A percentile compares a stretch with the other conserved stretches of the same genome.
phyloP scores from a whole-genome alignment of 345 rosid genomes.

The Turritis glabra region DNA sequence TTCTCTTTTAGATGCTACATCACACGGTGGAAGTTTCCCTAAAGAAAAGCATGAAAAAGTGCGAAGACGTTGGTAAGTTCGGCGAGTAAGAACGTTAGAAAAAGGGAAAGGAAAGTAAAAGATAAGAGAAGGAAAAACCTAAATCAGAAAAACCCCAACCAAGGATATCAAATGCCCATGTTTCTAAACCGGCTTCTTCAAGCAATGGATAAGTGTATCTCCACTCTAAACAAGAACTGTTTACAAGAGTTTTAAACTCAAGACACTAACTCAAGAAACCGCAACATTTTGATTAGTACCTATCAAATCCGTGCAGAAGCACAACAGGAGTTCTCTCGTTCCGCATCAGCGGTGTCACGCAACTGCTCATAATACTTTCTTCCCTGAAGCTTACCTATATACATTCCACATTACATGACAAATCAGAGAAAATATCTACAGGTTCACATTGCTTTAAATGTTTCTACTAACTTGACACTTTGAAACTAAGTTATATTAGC shows the following conservation, averaged over 20 bases:
- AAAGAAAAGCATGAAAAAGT: neutral
- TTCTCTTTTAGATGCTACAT: slow-evolving; percentile 67
- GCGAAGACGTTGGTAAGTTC: neutral
- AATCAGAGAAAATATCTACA: neutral
- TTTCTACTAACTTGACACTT: neutral
- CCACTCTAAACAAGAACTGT: slow-evolving; percentile 98
- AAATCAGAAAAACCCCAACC: slow-evolving; percentile 98
- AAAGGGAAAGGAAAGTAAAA: neutral
- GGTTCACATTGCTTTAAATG: neutral
- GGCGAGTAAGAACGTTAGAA: neutral
- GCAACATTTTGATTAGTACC: slow-evolving; percentile 44
- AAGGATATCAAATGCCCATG: slow-evolving; percentile 93
- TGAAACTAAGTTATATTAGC: neutral
- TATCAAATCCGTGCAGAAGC: slow-evolving; percentile 95
- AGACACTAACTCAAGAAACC: too few species aligned
- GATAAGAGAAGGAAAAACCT: slow-evolving; percentile 45
- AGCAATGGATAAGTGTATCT: slow-evolving; percentile 79
- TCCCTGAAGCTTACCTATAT: slow-evolving; percentile 65
- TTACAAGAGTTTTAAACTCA: slow-evolving; percentile 32
- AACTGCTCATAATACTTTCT: slow-evolving; percentile 69
- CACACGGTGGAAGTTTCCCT: slow-evolving; percentile 67
- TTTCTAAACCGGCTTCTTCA: slow-evolving; percentile 84
- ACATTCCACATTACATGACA: slow-evolving; percentile 19
- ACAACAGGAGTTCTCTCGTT: slow-evolving; percentile 62
- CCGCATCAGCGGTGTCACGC: slow-evolving; percentile 63